Evolutionary conservation across 371 early-diverging fungal species (phyloP).

Genomic region (Saksenaea oblongispora): DNA sequence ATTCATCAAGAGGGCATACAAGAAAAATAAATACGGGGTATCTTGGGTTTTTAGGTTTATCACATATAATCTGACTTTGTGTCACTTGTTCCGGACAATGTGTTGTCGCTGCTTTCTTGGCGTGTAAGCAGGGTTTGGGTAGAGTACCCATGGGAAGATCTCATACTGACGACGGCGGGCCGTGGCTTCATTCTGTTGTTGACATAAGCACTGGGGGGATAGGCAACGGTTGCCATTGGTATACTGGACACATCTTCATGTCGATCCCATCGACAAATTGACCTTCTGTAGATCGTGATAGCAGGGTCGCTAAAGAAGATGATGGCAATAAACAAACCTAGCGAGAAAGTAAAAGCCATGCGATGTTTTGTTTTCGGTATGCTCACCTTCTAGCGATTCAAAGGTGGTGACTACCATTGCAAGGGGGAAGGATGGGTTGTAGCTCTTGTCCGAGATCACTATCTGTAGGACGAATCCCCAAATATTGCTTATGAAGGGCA

Average conservation of each 20-base stretch:
- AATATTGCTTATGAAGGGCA: slow-evolving; percentile 23
- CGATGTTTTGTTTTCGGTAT: background rate
- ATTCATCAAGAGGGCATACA: background rate
- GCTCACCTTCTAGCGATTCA: slow-evolving; percentile 12
- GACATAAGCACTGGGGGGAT: background rate
- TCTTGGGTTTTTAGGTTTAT: background rate
- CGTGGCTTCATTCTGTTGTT: background rate
- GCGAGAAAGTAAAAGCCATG: background rate
- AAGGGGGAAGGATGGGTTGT: slow-evolving; percentile 5
- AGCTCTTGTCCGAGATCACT: background rate
- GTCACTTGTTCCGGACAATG: background rate
- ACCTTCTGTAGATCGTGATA: background rate
- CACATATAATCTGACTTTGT: background rate
- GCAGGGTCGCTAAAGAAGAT: slow-evolving; percentile 37
- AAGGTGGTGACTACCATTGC: slow-evolving; percentile 4
- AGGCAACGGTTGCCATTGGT: background rate
- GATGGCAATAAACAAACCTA: slow-evolving; percentile 27
- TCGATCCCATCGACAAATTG: background rate
- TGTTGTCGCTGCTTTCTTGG: background rate
- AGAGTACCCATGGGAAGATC: background rate
- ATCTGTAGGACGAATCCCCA: slow-evolving; percentile 28
- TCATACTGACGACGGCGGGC: background rate
- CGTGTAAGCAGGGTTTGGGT: background rate
- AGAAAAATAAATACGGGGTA: background rate
- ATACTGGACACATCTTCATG: background rate